Conservation (phyloP, 2,329 filamentous ascomycete genomes). For the Apiospora aurea region DNA sequence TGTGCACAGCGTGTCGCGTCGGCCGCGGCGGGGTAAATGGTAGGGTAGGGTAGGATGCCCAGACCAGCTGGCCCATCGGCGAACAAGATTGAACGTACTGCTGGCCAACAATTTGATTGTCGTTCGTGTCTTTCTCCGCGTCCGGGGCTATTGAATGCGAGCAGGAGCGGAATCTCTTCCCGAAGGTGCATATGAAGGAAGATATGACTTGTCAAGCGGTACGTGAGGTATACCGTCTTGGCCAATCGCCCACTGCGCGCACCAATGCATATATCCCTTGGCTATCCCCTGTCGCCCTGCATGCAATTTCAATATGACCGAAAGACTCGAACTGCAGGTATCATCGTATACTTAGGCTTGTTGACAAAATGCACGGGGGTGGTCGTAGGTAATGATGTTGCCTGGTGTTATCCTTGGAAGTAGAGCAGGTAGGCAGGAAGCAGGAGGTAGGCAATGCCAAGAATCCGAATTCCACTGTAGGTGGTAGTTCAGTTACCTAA, state of each 20-base stretch:
- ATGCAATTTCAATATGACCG: background rate
- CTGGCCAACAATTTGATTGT: slow-evolving; percentile 12
- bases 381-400: background rate
- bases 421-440: background rate
- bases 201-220: background rate
- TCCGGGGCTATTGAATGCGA: slow-evolving; percentile 13
- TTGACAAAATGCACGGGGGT: background rate
- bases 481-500: background rate
- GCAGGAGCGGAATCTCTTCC: slow-evolving; percentile 5
- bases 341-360: background rate
- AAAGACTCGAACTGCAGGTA: background rate
- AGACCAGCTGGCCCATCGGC: background rate
- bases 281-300: background rate
- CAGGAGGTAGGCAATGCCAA: background rate
- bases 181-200: background rate
- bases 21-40: slow-evolving; percentile 4
- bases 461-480: background rate
- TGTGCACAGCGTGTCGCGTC: background rate
- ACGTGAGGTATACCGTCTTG: slow-evolving; percentile 11
- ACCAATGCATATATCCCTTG: background rate
- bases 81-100: background rate
- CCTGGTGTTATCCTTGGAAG: background rate
- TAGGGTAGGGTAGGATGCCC: slow-evolving; percentile 2
- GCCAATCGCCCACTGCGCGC: background rate
- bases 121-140: background rate